Conservation (phyloP, 2,329 filamentous ascomycete genomes). For the Dryadomyces sulphureus region DNA sequence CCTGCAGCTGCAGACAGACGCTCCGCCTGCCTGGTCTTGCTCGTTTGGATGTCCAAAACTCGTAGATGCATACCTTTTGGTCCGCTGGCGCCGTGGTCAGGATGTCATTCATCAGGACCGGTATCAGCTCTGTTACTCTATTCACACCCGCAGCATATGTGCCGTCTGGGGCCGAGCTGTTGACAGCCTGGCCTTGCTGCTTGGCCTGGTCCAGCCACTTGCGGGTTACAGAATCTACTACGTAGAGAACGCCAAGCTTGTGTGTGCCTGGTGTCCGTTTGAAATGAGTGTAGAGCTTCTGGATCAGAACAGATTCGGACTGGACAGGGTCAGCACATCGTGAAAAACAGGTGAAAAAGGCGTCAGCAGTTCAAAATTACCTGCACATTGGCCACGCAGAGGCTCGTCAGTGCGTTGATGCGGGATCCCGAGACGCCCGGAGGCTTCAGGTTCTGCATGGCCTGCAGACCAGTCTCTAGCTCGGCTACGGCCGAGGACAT, state of each 20-base stretch:
- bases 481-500: constrained; percentile 83
- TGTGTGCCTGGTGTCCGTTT: constrained; percentile 88
- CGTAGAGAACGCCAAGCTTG: constrained; percentile 98
- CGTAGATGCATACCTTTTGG: constrained; percentile 73
- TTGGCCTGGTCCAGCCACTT: constrained; percentile 97
- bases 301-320: constrained; percentile 89
- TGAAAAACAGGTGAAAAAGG: background rate
- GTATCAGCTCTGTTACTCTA: constrained; percentile 90
- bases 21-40: background rate
- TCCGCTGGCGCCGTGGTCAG: constrained; percentile 74
- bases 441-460: constrained; percentile 80
- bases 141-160: constrained; percentile 91
- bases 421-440: constrained; percentile 89
- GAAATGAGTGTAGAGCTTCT: constrained; percentile 94
- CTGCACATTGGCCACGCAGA: constrained; percentile 84
- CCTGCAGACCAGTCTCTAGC: constrained; percentile 78
- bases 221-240: constrained; percentile 98
- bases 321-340: constrained; percentile 24
- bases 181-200: constrained; percentile 66
- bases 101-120: constrained; percentile 90
- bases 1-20: background rate
- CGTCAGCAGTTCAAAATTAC: constrained; percentile 35
- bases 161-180: constrained; percentile 70
- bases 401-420: constrained; percentile 71
- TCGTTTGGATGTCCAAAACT: background rate